Evolutionary conservation across 257 asterid genomes (phyloP).

Genomic region (Lycium barbarum): DNA sequence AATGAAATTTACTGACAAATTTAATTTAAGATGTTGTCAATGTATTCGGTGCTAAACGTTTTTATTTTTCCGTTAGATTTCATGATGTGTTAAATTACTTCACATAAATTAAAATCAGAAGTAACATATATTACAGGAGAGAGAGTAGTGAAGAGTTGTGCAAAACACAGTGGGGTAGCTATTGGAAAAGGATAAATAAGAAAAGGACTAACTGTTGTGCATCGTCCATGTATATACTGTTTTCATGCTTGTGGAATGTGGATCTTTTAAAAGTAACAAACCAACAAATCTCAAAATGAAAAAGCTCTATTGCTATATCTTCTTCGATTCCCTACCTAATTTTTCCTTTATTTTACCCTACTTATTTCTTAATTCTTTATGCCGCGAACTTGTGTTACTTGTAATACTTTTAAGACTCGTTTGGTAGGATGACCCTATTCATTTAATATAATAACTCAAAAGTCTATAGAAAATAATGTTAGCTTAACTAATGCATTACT

Average conservation of each 20-base stretch:
- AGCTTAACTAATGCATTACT: too few relatives aligned
- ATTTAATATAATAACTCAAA: too few relatives aligned
- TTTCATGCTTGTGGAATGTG: conserved; percentile 3
- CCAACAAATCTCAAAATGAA: background rate
- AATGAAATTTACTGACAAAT: too few relatives aligned
- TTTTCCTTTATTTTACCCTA: background rate
- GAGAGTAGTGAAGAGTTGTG: background rate
- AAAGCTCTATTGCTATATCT: background rate
- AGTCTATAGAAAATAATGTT: too few relatives aligned
- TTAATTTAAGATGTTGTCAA: too few relatives aligned
- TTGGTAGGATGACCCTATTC: too few relatives aligned
- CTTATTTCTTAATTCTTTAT: background rate
- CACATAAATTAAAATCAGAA: background rate
- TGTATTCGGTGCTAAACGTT: too few relatives aligned
- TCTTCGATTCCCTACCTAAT: background rate
- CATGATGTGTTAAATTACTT: too few relatives aligned
- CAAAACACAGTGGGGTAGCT: background rate
- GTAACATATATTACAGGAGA: background rate
- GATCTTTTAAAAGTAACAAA: background rate
- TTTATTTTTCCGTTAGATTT: too few relatives aligned
- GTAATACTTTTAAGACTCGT: too few relatives aligned
- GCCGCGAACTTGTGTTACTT: too few relatives aligned
- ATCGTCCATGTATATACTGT: background rate
- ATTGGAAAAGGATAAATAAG: background rate
- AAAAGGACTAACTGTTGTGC: background rate